Evolutionary conservation across 306 rosid species (phyloP).

Genomic region (Malus asiatica): DNA sequence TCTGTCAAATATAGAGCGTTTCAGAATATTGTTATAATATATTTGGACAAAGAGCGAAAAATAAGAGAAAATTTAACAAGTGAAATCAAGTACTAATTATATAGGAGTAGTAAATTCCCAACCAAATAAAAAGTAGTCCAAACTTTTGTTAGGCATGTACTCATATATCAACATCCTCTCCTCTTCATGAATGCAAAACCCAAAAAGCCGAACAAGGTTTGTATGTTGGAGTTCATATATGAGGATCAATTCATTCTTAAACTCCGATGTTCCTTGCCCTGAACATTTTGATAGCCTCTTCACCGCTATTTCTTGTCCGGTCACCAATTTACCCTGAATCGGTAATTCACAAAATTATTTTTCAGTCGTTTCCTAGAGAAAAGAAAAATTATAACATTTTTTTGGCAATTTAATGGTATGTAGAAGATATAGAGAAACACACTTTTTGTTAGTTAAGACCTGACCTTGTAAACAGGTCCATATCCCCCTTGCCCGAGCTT

Average conservation of each 20-base stretch:
- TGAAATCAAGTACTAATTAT: background rate
- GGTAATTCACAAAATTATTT: background rate
- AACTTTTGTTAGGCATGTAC: constrained; percentile 6
- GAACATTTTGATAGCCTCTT: constrained; percentile 23
- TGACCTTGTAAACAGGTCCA: constrained; percentile 6
- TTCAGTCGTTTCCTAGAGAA: background rate
- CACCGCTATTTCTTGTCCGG: constrained; percentile 24
- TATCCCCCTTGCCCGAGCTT: constrained; percentile 1
- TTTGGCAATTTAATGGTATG: no score
- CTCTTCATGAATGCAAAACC: constrained; percentile 1
- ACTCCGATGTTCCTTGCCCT: constrained; percentile 2
- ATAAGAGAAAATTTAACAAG: background rate
- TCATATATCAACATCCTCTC: constrained; percentile 8
- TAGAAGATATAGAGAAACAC: background rate
- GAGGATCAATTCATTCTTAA: constrained; percentile 1
- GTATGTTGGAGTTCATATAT: constrained; percentile 2
- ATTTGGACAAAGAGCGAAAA: background rate
- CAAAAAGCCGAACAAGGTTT: constrained; percentile 1
- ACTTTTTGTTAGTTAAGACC: background rate
- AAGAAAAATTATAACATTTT: no score
- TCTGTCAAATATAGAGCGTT: background rate
- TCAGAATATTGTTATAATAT: background rate
- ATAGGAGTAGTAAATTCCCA: background rate
- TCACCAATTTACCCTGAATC: constrained; percentile 14
- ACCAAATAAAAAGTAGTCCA: constrained; percentile 3